Conservation (phyloP, 2,329 filamentous ascomycete species). For the Tolypocladium amazonense region DNA sequence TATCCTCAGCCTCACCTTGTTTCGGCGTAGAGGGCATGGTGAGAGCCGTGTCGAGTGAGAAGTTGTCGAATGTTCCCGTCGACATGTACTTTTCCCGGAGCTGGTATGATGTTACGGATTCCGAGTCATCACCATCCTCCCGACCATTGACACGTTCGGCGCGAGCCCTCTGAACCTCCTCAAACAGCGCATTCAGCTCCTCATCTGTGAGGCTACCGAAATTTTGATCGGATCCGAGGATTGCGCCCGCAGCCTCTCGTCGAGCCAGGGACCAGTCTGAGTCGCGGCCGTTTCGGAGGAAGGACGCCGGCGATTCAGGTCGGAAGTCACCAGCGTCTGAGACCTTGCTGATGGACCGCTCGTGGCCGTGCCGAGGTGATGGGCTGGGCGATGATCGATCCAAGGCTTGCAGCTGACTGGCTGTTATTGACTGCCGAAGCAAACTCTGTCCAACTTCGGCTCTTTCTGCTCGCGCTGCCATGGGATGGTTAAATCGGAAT, state of each 20-base stretch:
- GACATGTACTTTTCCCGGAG: slow-evolving; percentile 92
- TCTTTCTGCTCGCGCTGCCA: slow-evolving; percentile 87
- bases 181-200: slow-evolving; percentile 85
- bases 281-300: slow-evolving; percentile 56
- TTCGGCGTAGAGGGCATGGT: slow-evolving; percentile 92
- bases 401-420: slow-evolving; percentile 49
- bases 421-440: slow-evolving; percentile 69
- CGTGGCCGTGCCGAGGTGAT: slow-evolving; percentile 49
- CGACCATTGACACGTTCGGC: slow-evolving; percentile 62
- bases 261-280: slow-evolving; percentile 93
- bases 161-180: slow-evolving; percentile 82
- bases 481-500: slow-evolving; percentile 94
- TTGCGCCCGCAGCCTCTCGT: slow-evolving; percentile 82
- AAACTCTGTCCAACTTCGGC: slow-evolving; percentile 73
- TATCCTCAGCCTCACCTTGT: slow-evolving; percentile 65
- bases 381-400: slow-evolving; percentile 50
- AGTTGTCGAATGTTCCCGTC: slow-evolving; percentile 88
- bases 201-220: slow-evolving; percentile 86
- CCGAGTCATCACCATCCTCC: slow-evolving; percentile 79
- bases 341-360: slow-evolving; percentile 68
- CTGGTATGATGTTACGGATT: slow-evolving; percentile 80
- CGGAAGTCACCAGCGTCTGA: slow-evolving; percentile 73
- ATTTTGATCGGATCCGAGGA: slow-evolving; percentile 84
- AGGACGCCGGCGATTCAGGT: slow-evolving; percentile 68
- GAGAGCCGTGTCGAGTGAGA: slow-evolving; percentile 85